Evolutionary conservation across 176 grass and related monocot species (phyloP).

Genomic region (Phyllostachys edulis): DNA sequence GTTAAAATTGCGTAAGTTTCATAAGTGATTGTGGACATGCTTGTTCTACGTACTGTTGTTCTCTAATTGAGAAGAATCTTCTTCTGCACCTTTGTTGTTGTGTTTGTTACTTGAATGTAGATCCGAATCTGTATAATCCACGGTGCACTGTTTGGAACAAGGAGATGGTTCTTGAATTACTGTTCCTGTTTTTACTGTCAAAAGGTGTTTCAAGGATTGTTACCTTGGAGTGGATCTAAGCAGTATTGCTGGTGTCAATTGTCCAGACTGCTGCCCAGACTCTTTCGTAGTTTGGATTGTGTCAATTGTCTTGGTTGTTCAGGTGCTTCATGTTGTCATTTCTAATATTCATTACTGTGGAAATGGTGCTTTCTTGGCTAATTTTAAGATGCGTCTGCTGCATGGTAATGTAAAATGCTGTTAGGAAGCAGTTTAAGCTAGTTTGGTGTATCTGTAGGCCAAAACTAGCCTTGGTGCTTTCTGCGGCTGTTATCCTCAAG

Average conservation of each 20-base stretch:
- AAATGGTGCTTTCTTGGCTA: neutral
- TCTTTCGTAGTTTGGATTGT: neutral
- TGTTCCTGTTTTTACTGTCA: neutral
- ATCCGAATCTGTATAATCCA: neutral
- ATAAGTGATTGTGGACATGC: constrained; percentile 21
- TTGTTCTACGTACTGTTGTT: neutral
- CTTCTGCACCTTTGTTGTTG: neutral
- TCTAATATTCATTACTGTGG: neutral
- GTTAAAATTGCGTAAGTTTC: constrained; percentile 7
- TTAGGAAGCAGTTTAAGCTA: too few species aligned
- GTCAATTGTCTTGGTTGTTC: neutral
- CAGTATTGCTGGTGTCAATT: neutral
- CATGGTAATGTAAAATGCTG: too few species aligned
- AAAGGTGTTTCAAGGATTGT: neutral
- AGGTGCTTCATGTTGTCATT: neutral
- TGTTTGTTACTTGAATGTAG: neutral
- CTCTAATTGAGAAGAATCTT: constrained; percentile 1
- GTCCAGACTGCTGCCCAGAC: too few species aligned
- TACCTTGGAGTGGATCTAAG: neutral
- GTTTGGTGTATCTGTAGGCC: too few species aligned
- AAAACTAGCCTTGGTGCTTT: neutral
- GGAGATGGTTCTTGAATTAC: neutral
- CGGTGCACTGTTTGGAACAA: neutral
- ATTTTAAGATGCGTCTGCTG: too few species aligned
- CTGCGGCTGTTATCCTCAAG: neutral